These are phyloP conservation scores for Russula lepida DNA, from an alignment of 768 basidiomycete species.

Conservation along the genomic window DNA sequence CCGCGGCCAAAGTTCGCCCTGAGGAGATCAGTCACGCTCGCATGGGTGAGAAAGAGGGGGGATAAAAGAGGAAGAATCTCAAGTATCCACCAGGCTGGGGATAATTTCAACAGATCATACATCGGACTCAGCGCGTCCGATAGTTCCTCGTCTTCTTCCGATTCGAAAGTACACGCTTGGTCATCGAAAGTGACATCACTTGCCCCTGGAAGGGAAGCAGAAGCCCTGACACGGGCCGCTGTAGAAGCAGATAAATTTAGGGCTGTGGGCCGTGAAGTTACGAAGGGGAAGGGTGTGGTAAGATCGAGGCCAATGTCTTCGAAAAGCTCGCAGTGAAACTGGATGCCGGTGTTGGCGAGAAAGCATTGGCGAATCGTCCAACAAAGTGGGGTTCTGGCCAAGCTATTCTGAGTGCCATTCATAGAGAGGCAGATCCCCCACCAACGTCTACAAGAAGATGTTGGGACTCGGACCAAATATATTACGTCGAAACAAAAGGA, in stretches of 20 bases:
- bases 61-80: conserved; percentile 34
- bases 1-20: conserved; percentile 1
- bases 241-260: background rate
- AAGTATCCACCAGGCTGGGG: conserved; percentile 55
- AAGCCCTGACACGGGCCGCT: background rate
- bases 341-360: conserved; percentile 40
- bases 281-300: conserved; percentile 24
- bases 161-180: conserved; percentile 25
- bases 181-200: conserved; percentile 18
- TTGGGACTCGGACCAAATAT: background rate
- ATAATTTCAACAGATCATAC: conserved; percentile 49
- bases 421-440: conserved; percentile 57
- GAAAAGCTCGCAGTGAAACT: conserved; percentile 29
- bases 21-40: background rate
- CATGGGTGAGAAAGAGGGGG: background rate
- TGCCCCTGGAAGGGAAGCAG: background rate
- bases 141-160: conserved; percentile 56
- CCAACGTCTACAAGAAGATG: conserved; percentile 48
- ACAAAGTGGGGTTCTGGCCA: conserved; percentile 63
- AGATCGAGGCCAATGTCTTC: conserved; percentile 28
- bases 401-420: conserved; percentile 48
- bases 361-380: conserved; percentile 45
- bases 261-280: conserved; percentile 21
- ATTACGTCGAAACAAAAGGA: background rate
- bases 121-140: conserved; percentile 43